phyloP scores from a whole-genome alignment of 768 basidiomycete species.

The Inosperma sp. region DNA sequence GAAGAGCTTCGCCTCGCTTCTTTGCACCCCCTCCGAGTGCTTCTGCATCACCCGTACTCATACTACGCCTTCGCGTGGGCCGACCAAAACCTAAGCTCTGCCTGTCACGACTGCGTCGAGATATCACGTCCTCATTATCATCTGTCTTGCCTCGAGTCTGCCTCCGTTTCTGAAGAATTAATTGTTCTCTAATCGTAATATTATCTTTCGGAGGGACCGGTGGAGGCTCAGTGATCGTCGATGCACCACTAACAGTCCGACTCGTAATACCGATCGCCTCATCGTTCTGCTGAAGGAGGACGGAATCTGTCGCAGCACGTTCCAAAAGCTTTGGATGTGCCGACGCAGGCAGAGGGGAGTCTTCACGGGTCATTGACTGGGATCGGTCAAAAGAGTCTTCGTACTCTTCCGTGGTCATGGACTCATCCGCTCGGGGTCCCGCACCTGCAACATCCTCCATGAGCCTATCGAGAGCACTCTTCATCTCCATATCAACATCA shows the following conservation, averaged over 20 bases:
- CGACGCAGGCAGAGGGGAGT: slow-evolving; percentile 13
- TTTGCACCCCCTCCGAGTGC: slow-evolving; percentile 34
- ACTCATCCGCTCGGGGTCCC: slow-evolving; percentile 37
- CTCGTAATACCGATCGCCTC: slow-evolving; percentile 35
- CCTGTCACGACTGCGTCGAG: slow-evolving; percentile 21
- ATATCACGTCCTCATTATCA: slow-evolving; percentile 13
- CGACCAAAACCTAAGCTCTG: slow-evolving; percentile 39
- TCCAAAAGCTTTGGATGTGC: slow-evolving; percentile 34
- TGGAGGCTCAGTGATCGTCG: slow-evolving; percentile 36
- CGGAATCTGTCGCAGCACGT: slow-evolving; percentile 51
- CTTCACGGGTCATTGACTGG: slow-evolving; percentile 20
- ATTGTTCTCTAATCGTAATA: slow-evolving; percentile 57
- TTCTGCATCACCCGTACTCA: slow-evolving; percentile 74
- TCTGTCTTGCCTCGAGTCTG: slow-evolving; percentile 48
- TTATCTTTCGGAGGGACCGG: slow-evolving; percentile 62
- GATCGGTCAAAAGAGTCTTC: slow-evolving; percentile 35
- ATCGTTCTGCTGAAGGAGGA: slow-evolving; percentile 33
- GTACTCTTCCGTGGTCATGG: slow-evolving; percentile 39
- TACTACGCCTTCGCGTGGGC: slow-evolving; percentile 62
- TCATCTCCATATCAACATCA: slow-evolving; percentile 65
- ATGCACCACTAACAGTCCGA: slow-evolving; percentile 41
- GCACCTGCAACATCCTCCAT: slow-evolving; percentile 64
- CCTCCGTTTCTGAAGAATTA: slow-evolving; percentile 68
- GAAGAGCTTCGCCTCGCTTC: slow-evolving; percentile 33
- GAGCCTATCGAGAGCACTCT: slow-evolving; percentile 65